phyloP scores from a whole-genome alignment of 2,329 filamentous ascomycete genomes.

The Neospermospora avenae region DNA sequence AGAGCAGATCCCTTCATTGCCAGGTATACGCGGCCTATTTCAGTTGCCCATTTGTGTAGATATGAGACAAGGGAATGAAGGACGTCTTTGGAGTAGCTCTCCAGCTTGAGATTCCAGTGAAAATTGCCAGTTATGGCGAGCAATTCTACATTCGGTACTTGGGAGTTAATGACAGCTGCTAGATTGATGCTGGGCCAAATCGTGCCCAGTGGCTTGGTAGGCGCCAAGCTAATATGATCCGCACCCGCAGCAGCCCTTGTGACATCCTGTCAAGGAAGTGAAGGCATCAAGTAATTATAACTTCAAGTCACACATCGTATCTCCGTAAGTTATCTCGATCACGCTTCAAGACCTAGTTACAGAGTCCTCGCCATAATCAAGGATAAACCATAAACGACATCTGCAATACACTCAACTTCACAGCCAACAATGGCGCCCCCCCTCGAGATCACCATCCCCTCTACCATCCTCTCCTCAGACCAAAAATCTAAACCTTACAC shows the following conservation, averaged over 20 bases:
- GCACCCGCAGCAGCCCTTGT: conserved; percentile 7
- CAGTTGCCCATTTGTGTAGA: too few relatives aligned
- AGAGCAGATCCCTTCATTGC: too few relatives aligned
- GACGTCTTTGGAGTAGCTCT: too few relatives aligned
- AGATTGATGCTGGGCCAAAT: neutral
- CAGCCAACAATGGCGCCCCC: conserved; percentile 55
- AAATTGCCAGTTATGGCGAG: too few relatives aligned
- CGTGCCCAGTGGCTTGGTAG: neutral
- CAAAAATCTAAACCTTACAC: conserved; percentile 59
- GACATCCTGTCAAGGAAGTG: conserved; percentile 8
- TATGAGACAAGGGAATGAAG: too few relatives aligned
- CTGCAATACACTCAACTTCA: neutral
- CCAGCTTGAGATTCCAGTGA: too few relatives aligned
- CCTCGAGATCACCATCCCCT: conserved; percentile 51
- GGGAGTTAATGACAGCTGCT: neutral
- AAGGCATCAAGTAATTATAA: conserved; percentile 7
- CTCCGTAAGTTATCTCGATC: too few relatives aligned
- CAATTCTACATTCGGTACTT: neutral
- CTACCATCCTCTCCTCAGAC: conserved; percentile 18
- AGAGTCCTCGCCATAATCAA: neutral
- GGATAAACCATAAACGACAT: neutral
- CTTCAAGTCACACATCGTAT: neutral
- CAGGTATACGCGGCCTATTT: too few relatives aligned
- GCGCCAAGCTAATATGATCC: neutral
- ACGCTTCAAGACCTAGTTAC: neutral